Conservation (phyloP, 176 grass and related monocot genomes). For the Pharus latifolius region DNA sequence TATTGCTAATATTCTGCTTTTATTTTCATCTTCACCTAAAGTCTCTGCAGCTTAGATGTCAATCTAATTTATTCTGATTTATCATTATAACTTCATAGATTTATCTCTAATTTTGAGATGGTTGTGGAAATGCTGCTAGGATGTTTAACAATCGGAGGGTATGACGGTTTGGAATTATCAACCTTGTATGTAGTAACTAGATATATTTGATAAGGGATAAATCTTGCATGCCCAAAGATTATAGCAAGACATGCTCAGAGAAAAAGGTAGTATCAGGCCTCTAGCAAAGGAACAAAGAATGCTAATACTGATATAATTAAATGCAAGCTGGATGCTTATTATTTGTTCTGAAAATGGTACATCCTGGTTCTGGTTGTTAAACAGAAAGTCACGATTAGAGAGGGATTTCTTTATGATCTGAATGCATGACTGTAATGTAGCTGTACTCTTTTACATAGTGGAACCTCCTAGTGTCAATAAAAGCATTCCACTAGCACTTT, state of each 20-base stretch:
- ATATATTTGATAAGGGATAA: neutral
- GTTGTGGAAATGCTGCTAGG: neutral
- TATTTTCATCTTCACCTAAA: neutral
- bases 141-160: neutral
- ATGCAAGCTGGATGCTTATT: too few relatives aligned
- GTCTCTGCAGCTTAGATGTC: neutral
- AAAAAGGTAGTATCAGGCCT: too few relatives aligned
- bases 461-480: neutral
- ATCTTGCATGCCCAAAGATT: neutral
- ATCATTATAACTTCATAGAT: neutral
- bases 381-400: too few relatives aligned
- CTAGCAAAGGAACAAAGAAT: too few relatives aligned
- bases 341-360: too few relatives aligned
- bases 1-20: neutral
- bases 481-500: neutral
- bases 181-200: neutral
- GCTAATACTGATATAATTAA: too few relatives aligned
- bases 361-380: too few relatives aligned
- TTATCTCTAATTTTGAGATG: neutral
- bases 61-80: neutral
- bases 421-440: neutral
- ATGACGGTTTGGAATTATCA: neutral
- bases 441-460: neutral
- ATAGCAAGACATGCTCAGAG: neutral
- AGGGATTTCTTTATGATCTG: too few relatives aligned